Evolutionary conservation across 495 filamentous ascomycete species (phyloP).

Genomic region (Aspergillus bertholletiae): DNA sequence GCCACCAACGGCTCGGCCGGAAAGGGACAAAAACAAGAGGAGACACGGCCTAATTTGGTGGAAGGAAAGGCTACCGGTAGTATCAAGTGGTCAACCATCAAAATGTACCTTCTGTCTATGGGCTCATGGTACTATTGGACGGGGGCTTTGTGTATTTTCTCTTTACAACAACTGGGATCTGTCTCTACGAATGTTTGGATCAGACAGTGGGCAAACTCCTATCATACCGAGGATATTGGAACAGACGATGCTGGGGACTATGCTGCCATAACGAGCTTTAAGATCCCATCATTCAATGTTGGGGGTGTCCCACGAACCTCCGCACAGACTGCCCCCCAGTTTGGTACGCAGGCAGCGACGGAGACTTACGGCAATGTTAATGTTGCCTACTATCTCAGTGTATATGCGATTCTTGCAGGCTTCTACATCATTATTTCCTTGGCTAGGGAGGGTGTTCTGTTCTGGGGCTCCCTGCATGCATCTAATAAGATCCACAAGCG

Average conservation of each 20-base stretch:
- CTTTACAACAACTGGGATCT: conserved; percentile 72
- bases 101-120: conserved; percentile 84
- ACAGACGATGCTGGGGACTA: conserved; percentile 32
- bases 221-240: conserved; percentile 32
- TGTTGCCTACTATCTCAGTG: conserved; percentile 74
- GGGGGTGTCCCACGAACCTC: conserved; percentile 36
- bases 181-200: conserved; percentile 94
- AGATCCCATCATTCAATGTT: conserved; percentile 39
- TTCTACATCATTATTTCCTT: conserved; percentile 72
- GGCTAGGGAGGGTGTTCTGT: conserved; percentile 76
- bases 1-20: conserved; percentile 29
- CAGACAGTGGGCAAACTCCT: conserved; percentile 77
- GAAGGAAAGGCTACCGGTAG: conserved; percentile 80
- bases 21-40: conserved; percentile 42
- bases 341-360: conserved; percentile 19
- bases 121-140: conserved; percentile 94
- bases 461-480: conserved; percentile 87
- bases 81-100: conserved; percentile 80
- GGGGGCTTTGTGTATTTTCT: conserved; percentile 67
- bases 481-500: conserved; percentile 80
- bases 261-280: conserved; percentile 37
- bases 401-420: conserved; percentile 78
- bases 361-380: conserved; percentile 56
- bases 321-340: conserved; percentile 25
- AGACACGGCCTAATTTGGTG: conserved; percentile 48